A percentile compares a stretch with the other conserved stretches of the same genome.
phyloP scores from a whole-genome alignment of 2,329 filamentous ascomycete genomes.

The Sordariomycetes sp. region DNA sequence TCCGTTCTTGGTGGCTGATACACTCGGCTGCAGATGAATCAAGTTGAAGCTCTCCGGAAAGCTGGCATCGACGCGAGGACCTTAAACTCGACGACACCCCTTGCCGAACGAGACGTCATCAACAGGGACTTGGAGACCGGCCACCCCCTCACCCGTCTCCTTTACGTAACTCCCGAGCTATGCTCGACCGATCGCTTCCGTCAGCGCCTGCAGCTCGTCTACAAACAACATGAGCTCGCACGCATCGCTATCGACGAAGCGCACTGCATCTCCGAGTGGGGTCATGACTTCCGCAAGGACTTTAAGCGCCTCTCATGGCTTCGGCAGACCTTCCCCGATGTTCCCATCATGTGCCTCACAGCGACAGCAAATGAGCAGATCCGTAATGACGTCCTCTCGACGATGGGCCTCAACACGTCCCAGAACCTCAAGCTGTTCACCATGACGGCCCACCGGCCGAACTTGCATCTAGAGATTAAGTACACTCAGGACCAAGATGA shows the following conservation, averaged over 20 bases:
- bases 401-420: slow-evolving; percentile 51
- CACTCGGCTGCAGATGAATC: slow-evolving; percentile 55
- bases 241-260: slow-evolving; percentile 88
- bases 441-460: slow-evolving; percentile 72
- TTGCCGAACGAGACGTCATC: slow-evolving; percentile 51
- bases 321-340: slow-evolving; percentile 63
- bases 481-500: slow-evolving; percentile 69
- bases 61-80: slow-evolving; percentile 70
- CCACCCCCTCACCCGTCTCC: slow-evolving; percentile 67
- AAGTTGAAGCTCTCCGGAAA: slow-evolving; percentile 66
- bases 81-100: slow-evolving; percentile 71
- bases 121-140: slow-evolving; percentile 75
- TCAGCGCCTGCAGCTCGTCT: slow-evolving; percentile 55
- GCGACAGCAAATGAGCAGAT: slow-evolving; percentile 79
- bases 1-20: background rate
- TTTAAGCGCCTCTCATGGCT: slow-evolving; percentile 86
- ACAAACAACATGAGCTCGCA: slow-evolving; percentile 73
- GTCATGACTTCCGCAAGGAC: slow-evolving; percentile 88
- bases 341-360: slow-evolving; percentile 86
- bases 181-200: slow-evolving; percentile 71
- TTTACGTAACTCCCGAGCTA: slow-evolving; percentile 89
- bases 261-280: slow-evolving; percentile 97
- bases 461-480: slow-evolving; percentile 81
- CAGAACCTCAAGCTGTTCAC: slow-evolving; percentile 59
- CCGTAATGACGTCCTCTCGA: slow-evolving; percentile 67